A percentile compares a stretch with the other conserved stretches of the same genome.
phyloP scores from a whole-genome alignment of 2,329 filamentous ascomycete species.

The Cytospora chrysosperma region DNA sequence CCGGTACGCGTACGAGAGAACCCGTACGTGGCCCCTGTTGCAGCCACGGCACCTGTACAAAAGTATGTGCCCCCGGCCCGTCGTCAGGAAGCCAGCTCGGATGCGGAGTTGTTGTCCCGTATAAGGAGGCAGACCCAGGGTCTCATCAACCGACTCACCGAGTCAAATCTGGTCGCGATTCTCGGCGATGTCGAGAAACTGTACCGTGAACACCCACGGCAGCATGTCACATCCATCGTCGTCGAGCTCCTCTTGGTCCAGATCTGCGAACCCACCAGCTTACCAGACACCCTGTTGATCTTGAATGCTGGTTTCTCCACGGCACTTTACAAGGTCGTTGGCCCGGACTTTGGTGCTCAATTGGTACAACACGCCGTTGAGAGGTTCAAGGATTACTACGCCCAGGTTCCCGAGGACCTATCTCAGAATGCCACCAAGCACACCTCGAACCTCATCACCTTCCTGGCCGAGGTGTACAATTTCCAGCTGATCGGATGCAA shows the following conservation, averaged over 20 bases:
- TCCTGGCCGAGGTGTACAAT: conserved; percentile 85
- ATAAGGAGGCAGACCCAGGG: conserved; percentile 82
- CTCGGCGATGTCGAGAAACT: conserved; percentile 78
- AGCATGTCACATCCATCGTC: conserved; percentile 79
- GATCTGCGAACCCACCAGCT: conserved; percentile 71
- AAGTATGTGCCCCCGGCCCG: conserved; percentile 83
- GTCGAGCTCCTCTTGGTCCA: conserved; percentile 77
- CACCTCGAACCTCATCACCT: conserved; percentile 73
- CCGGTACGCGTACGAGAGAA: conserved; percentile 61
- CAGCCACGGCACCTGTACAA: conserved; percentile 55
- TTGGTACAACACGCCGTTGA: conserved; percentile 76
- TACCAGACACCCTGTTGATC: conserved; percentile 88
- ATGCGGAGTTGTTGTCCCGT: conserved; percentile 65
- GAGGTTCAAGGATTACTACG: conserved; percentile 68
- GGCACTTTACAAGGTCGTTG: conserved; percentile 82
- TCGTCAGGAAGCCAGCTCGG: conserved; percentile 60
- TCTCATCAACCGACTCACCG: conserved; percentile 87
- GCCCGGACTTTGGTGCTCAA: conserved; percentile 86
- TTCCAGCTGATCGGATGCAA: conserved; percentile 83
- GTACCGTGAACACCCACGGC: conserved; percentile 81
- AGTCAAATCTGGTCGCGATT: conserved; percentile 84
- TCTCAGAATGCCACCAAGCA: conserved; percentile 50
- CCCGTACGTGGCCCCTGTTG: conserved; percentile 76
- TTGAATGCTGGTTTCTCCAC: conserved; percentile 87
- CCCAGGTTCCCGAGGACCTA: conserved; percentile 35